Evolutionary conservation across 2,329 filamentous ascomycete species (phyloP), one percentile per base, ranked within the genome.

Genomic region (Alternaria ethzedia): DNA sequence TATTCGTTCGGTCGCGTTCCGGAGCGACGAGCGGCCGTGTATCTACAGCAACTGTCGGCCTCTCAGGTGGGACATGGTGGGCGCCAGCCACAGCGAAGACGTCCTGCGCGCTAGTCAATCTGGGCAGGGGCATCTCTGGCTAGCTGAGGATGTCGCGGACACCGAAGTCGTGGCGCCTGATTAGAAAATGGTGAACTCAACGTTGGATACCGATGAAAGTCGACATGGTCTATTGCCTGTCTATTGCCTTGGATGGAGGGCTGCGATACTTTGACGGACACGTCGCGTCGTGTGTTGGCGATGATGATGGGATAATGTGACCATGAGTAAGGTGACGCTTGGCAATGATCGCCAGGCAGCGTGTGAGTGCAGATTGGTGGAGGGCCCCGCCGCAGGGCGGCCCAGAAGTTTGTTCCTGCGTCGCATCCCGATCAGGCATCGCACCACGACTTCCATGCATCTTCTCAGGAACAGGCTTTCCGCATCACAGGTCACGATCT

Each of bases 71-170:
- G 47, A 51, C 55, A 51, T 57, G 26, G 23, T 57, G 50, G 28
- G 54, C 44, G 54, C 62, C 45, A 61, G 41, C 28, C 58, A 54
- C 59, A 20, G 54, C 36, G 41, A 45, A 61, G 61, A 62, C 44
- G 62, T 44, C 45, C 41, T 55, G 46, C 44, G 54, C 60, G 44
- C 61, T 65, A 59, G 60, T 54, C 32, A n/a, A 52, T 32, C 20
- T 52, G 28, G 49, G 54, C 60, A 65, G 55, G 63, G 56, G 20
- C 51, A 41, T 44, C 32, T 10, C 25, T 58, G 65, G 63, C 67
- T 66, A 68, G 67, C 68, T 70, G 67, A 70, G 56, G 47, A 43
- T 44, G 28, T 49, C 43, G 45, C 57, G 25, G 49, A 36, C 55
- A 25, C 57, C 10, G 41, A 54, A 21, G 45, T n/a, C 12, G 32